A percentile compares a stretch with the other conserved stretches of the same genome.
phyloP scores from a whole-genome alignment of 2,329 filamentous ascomycete species.

The Xylariales sp. region DNA sequence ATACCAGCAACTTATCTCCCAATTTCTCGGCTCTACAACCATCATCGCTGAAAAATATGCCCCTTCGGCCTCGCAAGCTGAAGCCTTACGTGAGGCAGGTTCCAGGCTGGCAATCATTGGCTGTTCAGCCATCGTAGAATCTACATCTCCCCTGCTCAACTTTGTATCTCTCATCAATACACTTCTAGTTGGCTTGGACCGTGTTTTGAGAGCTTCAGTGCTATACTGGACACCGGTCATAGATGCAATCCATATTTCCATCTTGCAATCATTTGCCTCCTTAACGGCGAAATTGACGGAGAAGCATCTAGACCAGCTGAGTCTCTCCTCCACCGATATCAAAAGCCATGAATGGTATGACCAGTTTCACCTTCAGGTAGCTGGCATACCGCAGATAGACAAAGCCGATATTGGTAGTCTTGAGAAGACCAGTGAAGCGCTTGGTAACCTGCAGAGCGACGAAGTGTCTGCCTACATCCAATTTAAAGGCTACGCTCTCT shows the following conservation, averaged over 20 bases:
- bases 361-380: neutral
- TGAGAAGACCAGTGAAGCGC: constrained; percentile 2
- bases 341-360: constrained; percentile 10
- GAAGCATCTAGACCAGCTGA: neutral
- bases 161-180: constrained; percentile 34
- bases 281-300: neutral
- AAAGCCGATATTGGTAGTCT: constrained; percentile 8
- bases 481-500: constrained; percentile 19
- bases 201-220: constrained; percentile 16
- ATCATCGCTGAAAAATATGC: constrained; percentile 14
- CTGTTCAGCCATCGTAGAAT: constrained; percentile 35
- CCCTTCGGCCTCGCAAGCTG: constrained; percentile 10
- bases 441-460: constrained; percentile 9
- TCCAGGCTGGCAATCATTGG: constrained; percentile 44
- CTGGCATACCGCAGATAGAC: constrained; percentile 8
- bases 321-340: neutral
- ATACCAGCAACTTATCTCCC: constrained; percentile 23
- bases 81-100: constrained; percentile 30
- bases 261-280: constrained; percentile 11
- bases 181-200: constrained; percentile 20
- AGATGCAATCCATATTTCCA: constrained; percentile 19
- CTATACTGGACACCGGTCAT: constrained; percentile 21
- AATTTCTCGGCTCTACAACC: constrained; percentile 20
- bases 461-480: constrained; percentile 8
- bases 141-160: constrained; percentile 28